Evolutionary conservation across 106 monocot genomes (phyloP), one percentile per base, ranked within the genome.

Genomic region (Xerophyta viscosa): DNA sequence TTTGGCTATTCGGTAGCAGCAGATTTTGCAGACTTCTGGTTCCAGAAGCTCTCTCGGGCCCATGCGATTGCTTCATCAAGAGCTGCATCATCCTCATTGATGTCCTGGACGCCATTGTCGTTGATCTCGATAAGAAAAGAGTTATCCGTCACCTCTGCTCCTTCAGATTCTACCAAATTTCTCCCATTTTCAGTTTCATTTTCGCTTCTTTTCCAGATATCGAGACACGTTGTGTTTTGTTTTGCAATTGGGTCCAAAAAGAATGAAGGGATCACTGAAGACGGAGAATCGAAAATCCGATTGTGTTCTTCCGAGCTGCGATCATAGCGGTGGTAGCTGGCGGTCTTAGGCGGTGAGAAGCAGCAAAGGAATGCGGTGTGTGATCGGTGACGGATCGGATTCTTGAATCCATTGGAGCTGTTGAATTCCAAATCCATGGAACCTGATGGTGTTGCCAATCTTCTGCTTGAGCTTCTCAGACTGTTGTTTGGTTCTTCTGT

Each of bases 331-430:
- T 25, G 41, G 22, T 60, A 70, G 61, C 56, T 80, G 3, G 52
- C 54, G 44, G 66, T 62, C 12, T 66, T 50, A 0, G 73, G 73
- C 0, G 64, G 63, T 9, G 64, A 66, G 63, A 68, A 73, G 51
- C 68, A 65, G 26, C 58, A 54, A 29, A 67, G 68, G 54, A 47
- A 31, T 33, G 5, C 5, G 33, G 5, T 33, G 42, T 26, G 31
- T 6, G 50, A 37, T 21, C 50, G 33, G 23, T 41, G 53, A 24
- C 29, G 63, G 31, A 42, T 44, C 9, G n/a, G 21, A 3, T 50
- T 36, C 8, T 14, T 31, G 21, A 58, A 23, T 20, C 21, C 48
- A 27, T 31, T 21, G 26, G 12, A 26, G 50, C 47, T 52, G 31
- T 54, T 31, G 24, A 8, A 15, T 23, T 23, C 21, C 20, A 2